A percentile compares a stretch with the other conserved stretches of the same genome.
These are phyloP conservation scores for Fraxinus xanthoxyloides DNA, from an alignment of 305 asterid genomes.

Conservation along the genomic window DNA sequence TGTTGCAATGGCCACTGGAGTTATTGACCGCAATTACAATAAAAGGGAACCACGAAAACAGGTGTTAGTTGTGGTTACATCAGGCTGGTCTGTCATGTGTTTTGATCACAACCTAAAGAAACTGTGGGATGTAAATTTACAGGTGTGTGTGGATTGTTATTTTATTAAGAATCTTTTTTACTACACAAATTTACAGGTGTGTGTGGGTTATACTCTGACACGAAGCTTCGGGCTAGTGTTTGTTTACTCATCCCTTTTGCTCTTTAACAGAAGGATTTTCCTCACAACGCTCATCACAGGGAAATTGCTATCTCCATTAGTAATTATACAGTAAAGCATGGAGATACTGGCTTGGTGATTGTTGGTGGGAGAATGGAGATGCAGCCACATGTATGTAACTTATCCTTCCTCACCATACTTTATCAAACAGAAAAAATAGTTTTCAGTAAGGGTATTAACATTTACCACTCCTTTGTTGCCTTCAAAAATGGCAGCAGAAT, in stretches of 20 bases:
- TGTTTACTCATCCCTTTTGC: conserved; percentile 22
- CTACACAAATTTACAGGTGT: background rate
- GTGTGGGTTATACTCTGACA: background rate
- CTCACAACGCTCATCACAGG: conserved; percentile 94
- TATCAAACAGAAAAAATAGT: conserved; percentile 5
- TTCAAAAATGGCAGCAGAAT: background rate
- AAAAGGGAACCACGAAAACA: conserved; percentile 68
- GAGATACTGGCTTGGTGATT: conserved; percentile 85
- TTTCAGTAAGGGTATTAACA: conserved; percentile 10
- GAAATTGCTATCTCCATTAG: conserved; percentile 81
- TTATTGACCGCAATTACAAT: conserved; percentile 64
- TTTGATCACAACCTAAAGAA: conserved; percentile 55
- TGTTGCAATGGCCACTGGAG: conserved; percentile 93
- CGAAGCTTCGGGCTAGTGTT: background rate
- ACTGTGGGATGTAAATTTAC: conserved; percentile 49
- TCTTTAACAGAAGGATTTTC: conserved; percentile 72
- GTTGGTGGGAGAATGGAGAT: conserved; percentile 98
- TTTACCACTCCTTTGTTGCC: conserved; percentile 2
- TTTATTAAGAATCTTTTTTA: background rate
- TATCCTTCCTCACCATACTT: conserved; percentile 19
- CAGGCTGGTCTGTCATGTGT: conserved; percentile 65
- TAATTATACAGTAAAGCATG: conserved; percentile 84
- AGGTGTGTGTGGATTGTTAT: conserved; percentile 25
- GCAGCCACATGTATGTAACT: conserved; percentile 78
- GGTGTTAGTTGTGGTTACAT: conserved; percentile 87